Conservation (phyloP, 169 alveolate species). For the Amoebophrya sp. region DNA sequence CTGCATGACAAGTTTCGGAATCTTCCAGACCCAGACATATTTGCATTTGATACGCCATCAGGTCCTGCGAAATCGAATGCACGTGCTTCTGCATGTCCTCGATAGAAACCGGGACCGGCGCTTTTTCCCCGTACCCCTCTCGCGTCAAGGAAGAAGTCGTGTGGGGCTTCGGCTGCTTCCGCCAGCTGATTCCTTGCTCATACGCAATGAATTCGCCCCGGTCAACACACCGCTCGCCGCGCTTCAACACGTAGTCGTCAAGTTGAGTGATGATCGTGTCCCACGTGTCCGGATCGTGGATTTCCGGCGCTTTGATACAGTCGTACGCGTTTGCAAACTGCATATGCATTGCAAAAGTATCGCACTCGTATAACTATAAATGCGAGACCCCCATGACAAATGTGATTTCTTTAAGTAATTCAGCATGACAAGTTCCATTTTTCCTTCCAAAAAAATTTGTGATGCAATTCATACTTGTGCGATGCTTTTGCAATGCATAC, state of each 20-base stretch:
- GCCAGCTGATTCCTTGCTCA: not conserved
- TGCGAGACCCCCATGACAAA: not conserved
- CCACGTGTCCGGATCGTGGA: not conserved
- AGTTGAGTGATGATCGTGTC: not conserved
- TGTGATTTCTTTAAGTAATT: not conserved
- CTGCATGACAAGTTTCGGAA: not conserved
- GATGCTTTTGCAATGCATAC: not conserved
- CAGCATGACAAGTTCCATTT: too few species aligned
- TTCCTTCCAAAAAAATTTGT: not conserved
- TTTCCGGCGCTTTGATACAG: not conserved
- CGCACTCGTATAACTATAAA: not conserved
- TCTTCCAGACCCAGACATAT: not conserved
- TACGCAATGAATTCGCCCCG: not conserved
- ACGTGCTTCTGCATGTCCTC: not conserved
- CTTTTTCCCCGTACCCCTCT: not conserved
- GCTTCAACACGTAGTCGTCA: not conserved
- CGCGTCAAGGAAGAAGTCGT: not conserved
- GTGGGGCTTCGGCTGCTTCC: conserved; percentile 8
- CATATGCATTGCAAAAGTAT: too few species aligned
- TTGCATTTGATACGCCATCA: not conserved
- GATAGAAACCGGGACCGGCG: not conserved
- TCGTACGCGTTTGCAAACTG: too few species aligned
- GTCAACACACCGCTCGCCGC: not conserved
- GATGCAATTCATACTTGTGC: not conserved
- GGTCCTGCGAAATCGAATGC: not conserved